Evolutionary conservation across 2,329 filamentous ascomycete species (phyloP).

Genomic region (Fusarium sp.): DNA sequence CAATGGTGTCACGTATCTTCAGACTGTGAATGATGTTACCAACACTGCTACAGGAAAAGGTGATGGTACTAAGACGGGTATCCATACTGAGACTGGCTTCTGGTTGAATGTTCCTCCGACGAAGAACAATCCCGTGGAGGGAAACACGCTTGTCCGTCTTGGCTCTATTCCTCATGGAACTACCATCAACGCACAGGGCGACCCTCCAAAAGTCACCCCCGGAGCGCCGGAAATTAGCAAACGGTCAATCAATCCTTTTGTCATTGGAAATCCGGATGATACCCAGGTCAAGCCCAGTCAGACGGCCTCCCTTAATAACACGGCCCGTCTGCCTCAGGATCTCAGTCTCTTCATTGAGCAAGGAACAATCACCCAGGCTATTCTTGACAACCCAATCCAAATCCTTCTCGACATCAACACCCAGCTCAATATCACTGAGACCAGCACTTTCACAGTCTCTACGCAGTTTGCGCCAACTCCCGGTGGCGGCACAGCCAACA

Average conservation of each 20-base stretch:
- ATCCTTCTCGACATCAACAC: slow-evolving; percentile 13
- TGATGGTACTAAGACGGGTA: background rate
- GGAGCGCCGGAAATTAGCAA: background rate
- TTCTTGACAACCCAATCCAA: background rate
- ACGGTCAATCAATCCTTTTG: background rate
- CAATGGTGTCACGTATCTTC: slow-evolving; percentile 4
- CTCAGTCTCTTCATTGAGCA: background rate
- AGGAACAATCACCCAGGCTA: background rate
- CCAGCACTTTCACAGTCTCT: background rate
- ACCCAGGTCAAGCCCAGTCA: background rate
- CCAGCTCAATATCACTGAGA: slow-evolving; percentile 2
- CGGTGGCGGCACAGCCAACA: background rate
- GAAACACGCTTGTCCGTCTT: background rate
- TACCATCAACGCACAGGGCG: slow-evolving; percentile 5
- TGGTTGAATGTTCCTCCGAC: slow-evolving; percentile 8
- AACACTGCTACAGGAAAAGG: background rate
- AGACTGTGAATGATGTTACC: slow-evolving; percentile 14
- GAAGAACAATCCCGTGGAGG: background rate
- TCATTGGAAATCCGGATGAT: background rate
- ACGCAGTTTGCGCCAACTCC: background rate
- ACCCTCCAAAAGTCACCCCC: background rate
- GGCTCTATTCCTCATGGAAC: slow-evolving; percentile 9
- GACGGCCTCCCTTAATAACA: background rate
- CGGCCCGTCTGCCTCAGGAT: slow-evolving; percentile 3
- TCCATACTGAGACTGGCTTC: slow-evolving; percentile 5